Percentiles rank a stretch among this genome's conserved stretches.
phyloP scores from a whole-genome alignment of 2,329 filamentous ascomycete species.

The Pseudogymnoascus sp. region DNA sequence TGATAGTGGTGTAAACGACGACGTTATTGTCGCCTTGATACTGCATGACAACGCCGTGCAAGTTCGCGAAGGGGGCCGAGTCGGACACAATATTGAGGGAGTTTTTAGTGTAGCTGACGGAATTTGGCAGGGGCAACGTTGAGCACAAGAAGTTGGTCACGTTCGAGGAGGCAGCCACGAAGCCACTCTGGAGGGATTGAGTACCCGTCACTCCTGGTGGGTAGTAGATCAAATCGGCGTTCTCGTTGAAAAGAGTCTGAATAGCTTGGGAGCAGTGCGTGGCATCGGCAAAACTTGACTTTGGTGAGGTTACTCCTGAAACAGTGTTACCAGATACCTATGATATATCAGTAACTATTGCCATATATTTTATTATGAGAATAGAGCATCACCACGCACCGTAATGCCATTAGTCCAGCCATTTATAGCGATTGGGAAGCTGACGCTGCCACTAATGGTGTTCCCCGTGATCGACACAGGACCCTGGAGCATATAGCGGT shows the following conservation, averaged over 20 bases:
- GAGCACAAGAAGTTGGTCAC: conserved; percentile 26
- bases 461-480: no score
- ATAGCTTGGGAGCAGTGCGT: no score
- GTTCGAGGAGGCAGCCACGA: conserved; percentile 21
- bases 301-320: no score
- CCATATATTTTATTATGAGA: no score
- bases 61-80: conserved; percentile 18
- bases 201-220: conserved; percentile 20
- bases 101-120: conserved; percentile 18
- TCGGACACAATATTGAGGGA: conserved; percentile 21
- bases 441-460: no score
- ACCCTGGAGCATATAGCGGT: no score
- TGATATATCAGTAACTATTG: no score
- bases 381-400: no score
- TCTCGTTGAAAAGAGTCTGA: conserved; percentile 19
- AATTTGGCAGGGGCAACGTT: conserved; percentile 19
- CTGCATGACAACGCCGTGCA: conserved; percentile 23
- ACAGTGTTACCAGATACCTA: no score
- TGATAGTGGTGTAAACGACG: conserved; percentile 20
- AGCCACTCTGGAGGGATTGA: conserved; percentile 22
- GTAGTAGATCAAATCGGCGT: conserved; percentile 24
- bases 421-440: no score
- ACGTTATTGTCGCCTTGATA: conserved; percentile 27
- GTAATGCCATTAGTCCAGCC: no score
- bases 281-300: no score